These are phyloP conservation scores for Nevesoporus exiguus DNA, from an alignment of 768 basidiomycete species.

Conservation along the genomic window DNA sequence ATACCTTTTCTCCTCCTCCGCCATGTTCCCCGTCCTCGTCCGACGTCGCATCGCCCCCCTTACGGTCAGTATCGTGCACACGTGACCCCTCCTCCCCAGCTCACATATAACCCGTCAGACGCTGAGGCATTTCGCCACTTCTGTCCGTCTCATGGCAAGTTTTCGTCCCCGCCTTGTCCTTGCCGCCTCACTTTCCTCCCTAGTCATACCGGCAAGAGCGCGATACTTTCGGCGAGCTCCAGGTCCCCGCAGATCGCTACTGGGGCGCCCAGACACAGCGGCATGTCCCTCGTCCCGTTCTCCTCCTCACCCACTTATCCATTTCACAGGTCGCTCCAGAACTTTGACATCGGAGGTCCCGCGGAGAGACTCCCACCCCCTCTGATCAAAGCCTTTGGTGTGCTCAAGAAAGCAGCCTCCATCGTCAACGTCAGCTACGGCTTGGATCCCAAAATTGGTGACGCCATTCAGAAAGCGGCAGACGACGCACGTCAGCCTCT, in stretches of 20 bases:
- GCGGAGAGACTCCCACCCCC: constrained; percentile 90
- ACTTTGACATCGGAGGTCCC: constrained; percentile 97
- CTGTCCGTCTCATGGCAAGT: constrained; percentile 36
- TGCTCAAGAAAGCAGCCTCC: constrained; percentile 95
- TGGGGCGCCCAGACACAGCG: constrained; percentile 99
- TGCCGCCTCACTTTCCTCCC: constrained; percentile 17
- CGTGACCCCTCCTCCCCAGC: constrained; percentile 18
- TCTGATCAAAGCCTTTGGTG: constrained; percentile 97
- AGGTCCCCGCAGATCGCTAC: constrained; percentile 84
- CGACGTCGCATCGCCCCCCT: background rate
- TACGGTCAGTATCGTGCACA: constrained; percentile 13
- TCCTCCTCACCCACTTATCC: constrained; percentile 9
- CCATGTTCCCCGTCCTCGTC: constrained; percentile 17
- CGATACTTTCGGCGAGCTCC: constrained; percentile 94
- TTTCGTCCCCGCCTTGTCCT: background rate
- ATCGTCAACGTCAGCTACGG: constrained; percentile 89
- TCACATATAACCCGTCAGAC: background rate
- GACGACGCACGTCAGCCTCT: constrained; percentile 66
- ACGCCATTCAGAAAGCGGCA: constrained; percentile 88
- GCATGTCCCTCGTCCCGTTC: constrained; percentile 35
- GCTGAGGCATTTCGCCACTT: constrained; percentile 26
- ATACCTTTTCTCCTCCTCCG: background rate
- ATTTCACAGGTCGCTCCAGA: constrained; percentile 73
- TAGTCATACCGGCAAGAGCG: constrained; percentile 71
- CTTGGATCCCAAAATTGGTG: constrained; percentile 79